These are phyloP conservation scores for Arthrobotrys pseudoclavata DNA, from an alignment of 2,329 filamentous ascomycete species.

Conservation along the genomic window DNA sequence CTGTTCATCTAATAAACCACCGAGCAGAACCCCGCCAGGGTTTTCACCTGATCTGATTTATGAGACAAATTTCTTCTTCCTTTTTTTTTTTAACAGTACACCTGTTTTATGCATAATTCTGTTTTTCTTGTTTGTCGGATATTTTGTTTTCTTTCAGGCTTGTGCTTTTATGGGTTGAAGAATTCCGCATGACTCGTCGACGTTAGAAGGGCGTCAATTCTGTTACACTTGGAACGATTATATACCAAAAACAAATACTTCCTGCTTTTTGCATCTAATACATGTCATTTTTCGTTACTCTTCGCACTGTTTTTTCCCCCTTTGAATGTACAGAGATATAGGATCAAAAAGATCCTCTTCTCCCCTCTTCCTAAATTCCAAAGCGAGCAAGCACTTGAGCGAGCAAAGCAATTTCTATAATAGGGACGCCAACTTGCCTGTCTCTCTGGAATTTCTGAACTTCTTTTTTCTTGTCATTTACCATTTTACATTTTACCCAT, in stretches of 20 bases:
- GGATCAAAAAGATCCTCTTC: not conserved
- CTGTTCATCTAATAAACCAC: conserved; percentile 41
- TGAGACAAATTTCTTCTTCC: conserved; percentile 23
- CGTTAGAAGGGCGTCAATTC: conserved; percentile 59
- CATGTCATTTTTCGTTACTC: conserved; percentile 10
- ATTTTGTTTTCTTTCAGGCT: conserved; percentile 20
- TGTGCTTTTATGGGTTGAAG: conserved; percentile 54
- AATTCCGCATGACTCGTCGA: conserved; percentile 60
- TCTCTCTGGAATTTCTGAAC: not conserved
- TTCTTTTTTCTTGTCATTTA: conserved; percentile 4
- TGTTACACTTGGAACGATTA: conserved; percentile 59
- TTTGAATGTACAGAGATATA: conserved; percentile 8
- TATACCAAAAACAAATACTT: conserved; percentile 58
- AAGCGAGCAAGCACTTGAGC: conserved; percentile 20
- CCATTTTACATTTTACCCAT: conserved; percentile 11
- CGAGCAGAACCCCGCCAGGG: not conserved
- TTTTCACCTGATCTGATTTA: conserved; percentile 31
- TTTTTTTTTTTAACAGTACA: not conserved
- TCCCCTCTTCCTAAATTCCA: conserved; percentile 6
- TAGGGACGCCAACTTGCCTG: not conserved
- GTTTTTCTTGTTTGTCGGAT: conserved; percentile 18
- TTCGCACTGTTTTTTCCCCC: not conserved
- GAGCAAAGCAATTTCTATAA: conserved; percentile 9
- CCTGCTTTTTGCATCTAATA: conserved; percentile 44
- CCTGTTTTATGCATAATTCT: conserved; percentile 25